Evolutionary conservation across 257 asterid species (phyloP), one percentile per base, ranked within the genome.

Genomic region (Eustoma russellianum): DNA sequence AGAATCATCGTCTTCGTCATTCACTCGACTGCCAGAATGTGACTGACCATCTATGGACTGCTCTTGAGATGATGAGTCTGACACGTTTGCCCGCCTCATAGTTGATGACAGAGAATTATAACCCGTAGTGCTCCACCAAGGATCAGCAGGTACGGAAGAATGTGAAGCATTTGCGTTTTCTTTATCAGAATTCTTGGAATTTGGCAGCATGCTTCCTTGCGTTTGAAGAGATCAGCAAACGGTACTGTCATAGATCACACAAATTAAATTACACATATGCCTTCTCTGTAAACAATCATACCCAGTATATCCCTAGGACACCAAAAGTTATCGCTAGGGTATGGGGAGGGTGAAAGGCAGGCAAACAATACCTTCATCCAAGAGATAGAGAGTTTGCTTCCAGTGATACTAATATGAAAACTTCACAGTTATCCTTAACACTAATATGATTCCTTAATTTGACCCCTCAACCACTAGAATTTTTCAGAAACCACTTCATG

Each of bases 41-140:
- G 94, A 87, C 40, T 74, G 83, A 14, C 67, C 83, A 52, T 82
- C 94, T 59, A 50, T 70, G 41, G 88, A 85, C 46, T 79, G 90
- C 67, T 87, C 94, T 63, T 59, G 60, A 2, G 94, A 82, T 33
- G 91, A 80, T 14, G 96, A 79, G 50, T 88, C 95, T 53, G 93
- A 85, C 47, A 65, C 83, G 66, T 55, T 74, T 61, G 74, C 83
- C 56, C 67, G 60, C 71, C 69, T 67, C 83, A 72, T 38, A 50
- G 73, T 71, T 41, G 85, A 66, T 61, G 69, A 40, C 43, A 72
- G 53, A 45, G 88, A 71, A 41, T 61, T 72, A 61, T 55, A 64
- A 54, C 75, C 83, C 66, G 71, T 64, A 53, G 57, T 50, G 18
- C 61, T 66, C 84, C 83, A 73, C 97, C 88, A 71, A 12, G 75